These are phyloP conservation scores for Pseudogymnoascus pannorum DNA, from an alignment of 2,329 filamentous ascomycete species.

Conservation along the genomic window DNA sequence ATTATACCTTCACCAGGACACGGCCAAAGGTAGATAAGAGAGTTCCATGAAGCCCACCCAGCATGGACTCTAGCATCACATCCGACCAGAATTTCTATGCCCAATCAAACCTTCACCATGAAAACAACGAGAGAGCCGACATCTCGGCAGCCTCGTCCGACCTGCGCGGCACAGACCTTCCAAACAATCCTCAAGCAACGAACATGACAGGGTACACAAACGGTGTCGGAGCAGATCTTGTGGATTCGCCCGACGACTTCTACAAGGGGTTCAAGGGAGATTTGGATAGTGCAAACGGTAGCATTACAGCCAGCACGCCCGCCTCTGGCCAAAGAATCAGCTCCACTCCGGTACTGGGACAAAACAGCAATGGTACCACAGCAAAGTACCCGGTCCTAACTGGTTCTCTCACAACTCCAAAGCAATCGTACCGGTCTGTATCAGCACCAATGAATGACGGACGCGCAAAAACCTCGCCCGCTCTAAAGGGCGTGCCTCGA, in stretches of 20 bases:
- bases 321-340: constrained; percentile 14
- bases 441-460: constrained; percentile 46
- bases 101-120: background rate
- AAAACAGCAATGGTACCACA: constrained; percentile 44
- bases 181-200: background rate
- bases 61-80: constrained; percentile 27
- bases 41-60: constrained; percentile 14
- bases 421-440: constrained; percentile 42
- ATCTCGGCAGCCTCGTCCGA: background rate
- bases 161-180: background rate
- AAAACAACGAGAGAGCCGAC: background rate
- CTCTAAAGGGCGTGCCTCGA: constrained; percentile 20
- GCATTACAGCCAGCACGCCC: background rate
- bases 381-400: constrained; percentile 40
- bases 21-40: constrained; percentile 2
- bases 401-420: constrained; percentile 34
- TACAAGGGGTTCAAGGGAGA: constrained; percentile 39
- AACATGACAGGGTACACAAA: background rate
- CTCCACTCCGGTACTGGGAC: constrained; percentile 36
- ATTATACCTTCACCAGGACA: constrained; percentile 3
- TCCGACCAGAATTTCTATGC: constrained; percentile 29
- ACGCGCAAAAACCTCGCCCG: constrained; percentile 21
- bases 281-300: constrained; percentile 14
- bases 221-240: background rate
- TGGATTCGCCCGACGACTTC: constrained; percentile 38